Percentiles rank a stretch among this genome's conserved stretches.
These are phyloP conservation scores for Naganishia albida DNA, from an alignment of 1,284 basidiomycete species.

Conservation along the genomic window DNA sequence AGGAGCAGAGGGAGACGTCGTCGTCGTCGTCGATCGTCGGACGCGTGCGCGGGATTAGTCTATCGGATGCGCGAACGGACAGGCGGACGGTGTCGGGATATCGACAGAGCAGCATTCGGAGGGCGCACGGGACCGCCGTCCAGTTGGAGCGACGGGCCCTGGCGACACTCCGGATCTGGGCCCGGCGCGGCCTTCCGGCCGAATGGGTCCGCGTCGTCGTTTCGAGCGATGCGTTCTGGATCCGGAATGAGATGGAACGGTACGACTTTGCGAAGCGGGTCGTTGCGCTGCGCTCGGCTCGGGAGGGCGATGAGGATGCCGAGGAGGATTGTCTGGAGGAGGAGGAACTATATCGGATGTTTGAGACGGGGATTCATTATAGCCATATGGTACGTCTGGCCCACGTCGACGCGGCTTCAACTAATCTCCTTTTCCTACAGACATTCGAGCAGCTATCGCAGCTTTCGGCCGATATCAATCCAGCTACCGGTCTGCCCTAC, in stretches of 20 bases:
- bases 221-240: constrained; percentile 77
- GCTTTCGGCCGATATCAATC: constrained; percentile 72
- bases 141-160: not conserved
- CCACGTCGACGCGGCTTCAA: not conserved
- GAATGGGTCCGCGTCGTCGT: constrained; percentile 73
- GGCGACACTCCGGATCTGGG: constrained; percentile 60
- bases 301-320: constrained; percentile 50
- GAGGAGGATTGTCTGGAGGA: constrained; percentile 39
- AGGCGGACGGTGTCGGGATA: not conserved
- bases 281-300: constrained; percentile 67
- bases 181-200: constrained; percentile 68
- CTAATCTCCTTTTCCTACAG: constrained; percentile 52
- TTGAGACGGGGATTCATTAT: constrained; percentile 80
- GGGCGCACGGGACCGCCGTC: not conserved
- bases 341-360: constrained; percentile 63
- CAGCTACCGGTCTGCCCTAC: constrained; percentile 67
- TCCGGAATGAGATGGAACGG: constrained; percentile 73
- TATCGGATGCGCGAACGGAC: not conserved
- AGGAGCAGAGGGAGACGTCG: too few species aligned
- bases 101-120: not conserved
- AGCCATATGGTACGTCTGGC: constrained; percentile 71
- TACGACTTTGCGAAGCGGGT: constrained; percentile 76
- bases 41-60: not conserved
- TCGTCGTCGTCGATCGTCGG: not conserved
- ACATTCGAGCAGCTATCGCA: constrained; percentile 71